Base-by-base conservation (phyloP, 2,329 filamentous ascomycete genomes). In the Aspergillus sojae region DNA sequence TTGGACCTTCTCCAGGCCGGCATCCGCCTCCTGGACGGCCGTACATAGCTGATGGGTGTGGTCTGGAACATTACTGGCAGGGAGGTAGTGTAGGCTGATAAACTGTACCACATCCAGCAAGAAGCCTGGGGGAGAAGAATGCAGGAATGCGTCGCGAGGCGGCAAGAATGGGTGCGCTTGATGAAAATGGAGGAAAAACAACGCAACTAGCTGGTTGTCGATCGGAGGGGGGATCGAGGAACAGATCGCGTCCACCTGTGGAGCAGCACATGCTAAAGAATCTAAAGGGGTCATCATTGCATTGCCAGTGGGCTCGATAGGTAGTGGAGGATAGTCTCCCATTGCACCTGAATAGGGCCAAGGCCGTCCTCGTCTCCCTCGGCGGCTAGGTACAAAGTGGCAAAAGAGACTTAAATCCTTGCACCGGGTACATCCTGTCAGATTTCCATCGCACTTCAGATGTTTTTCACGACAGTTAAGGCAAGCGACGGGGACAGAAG, bases 361-460 rank as follows among this genome's bases (percentile, higher is more conserved):
- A 34, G 61, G 41, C 12, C 61, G 61, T 28, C 41, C 45, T 28
- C 56, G 50, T 36, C 62, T 53, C 5, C 59, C 53, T 16, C 58
- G 32, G 53, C 58, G 62, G 23, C 58, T 61, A 5, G 58, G 57
- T 4, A 60, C 57, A 26, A 60, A 63, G 30, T 56, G 43, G 43
- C 61, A 60, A 34, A 32, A 52, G 21, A 63, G 57, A 21, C 54
- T 52, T 34, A 63, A n/a, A 5, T 41, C 48, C 26, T 46, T 43
- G 28, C 62, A 63, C 11, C 62, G 57, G 11, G 32, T 19, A 46
- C 62, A 60, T n/a, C 57, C 58, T 5, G 58, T 28, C 19, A 53
- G 6, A 46, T 63, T 63, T 5, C 62, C 62, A n/a, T 63, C 62
- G 19, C 62, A 61, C n/a, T 63, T 57, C 14, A 61, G 34, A 30